Evolutionary conservation across 2,329 filamentous ascomycete species (phyloP), one percentile per base, ranked within the genome.

Genomic region (Amesomyces nigricolor): DNA sequence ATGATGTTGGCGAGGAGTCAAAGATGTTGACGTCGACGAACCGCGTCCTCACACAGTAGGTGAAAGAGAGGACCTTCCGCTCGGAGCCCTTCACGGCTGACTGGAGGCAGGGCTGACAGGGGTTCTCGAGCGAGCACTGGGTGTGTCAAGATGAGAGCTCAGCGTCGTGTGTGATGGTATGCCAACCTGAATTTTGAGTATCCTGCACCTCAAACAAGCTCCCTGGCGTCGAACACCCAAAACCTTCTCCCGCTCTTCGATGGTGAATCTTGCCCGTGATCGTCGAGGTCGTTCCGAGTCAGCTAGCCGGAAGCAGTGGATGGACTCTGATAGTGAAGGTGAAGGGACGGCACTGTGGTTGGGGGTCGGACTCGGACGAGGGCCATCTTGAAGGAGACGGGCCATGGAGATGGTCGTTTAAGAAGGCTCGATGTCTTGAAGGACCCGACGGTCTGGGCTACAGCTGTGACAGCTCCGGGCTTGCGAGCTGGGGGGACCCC

Each of bases 11-110:
- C 10, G 52, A 53, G 5, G 52, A 53, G 5, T 49, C 50, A 26
- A 66, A 66, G 43, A 68, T 68, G 57, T 68, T 64, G 43, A 67
- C 63, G 49, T 67, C 65, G 56, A 51, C 57, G 51, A 67, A 68
- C 10, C 62, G 58, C 5, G 65, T 67, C 8, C 65, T 58, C 13
- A 68, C 62, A 54, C 64, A 67, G 63, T 64, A 67, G 56, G 64
- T 65, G 39, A 65, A 67, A 0, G 64, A 65, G 48, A 67, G 43
- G 0, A 67, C 66, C 51, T 64, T 67, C 38, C 63, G 61, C 57
- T 64, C 63, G 17, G 54, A 61, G 0, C 64, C 64, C 17, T 54
- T 58, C 37, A 66, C 62, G 13, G 65, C 65, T 16, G 65, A 68
- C 11, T 62, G 61, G 14, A 66, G 52, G 49, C 65, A 67, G 14